phyloP scores from a whole-genome alignment of 2,329 filamentous ascomycete genomes.

The Hyphodiscus sp. region DNA sequence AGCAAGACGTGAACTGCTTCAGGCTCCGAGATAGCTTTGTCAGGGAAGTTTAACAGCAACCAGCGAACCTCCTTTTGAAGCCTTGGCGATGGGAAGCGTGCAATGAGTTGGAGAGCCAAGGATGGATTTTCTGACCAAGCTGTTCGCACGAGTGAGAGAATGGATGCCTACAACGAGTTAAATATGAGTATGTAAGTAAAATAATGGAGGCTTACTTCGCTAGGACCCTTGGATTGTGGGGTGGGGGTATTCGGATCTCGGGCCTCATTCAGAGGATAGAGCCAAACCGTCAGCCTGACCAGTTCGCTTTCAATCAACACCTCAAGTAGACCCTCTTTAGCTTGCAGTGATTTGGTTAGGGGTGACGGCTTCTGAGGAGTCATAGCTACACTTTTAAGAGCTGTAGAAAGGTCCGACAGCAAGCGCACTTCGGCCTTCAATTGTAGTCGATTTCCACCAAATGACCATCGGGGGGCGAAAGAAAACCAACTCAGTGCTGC shows the following conservation, averaged over 20 bases:
- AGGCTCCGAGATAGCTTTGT: constrained; percentile 73
- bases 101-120: constrained; percentile 78
- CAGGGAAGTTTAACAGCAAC: constrained; percentile 74
- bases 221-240: constrained; percentile 32
- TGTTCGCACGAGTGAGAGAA: constrained; percentile 58
- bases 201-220: constrained; percentile 33
- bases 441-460: constrained; percentile 88
- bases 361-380: constrained; percentile 41
- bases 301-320: constrained; percentile 80
- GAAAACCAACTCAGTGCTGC: constrained; percentile 87
- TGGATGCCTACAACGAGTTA: constrained; percentile 34
- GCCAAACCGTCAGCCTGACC: constrained; percentile 79
- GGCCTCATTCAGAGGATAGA: constrained; percentile 68
- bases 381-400: constrained; percentile 57
- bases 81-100: constrained; percentile 70
- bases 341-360: constrained; percentile 56
- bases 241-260: constrained; percentile 37
- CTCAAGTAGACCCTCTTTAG: constrained; percentile 78
- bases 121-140: constrained; percentile 84
- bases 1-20: constrained; percentile 80
- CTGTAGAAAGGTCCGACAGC: constrained; percentile 64
- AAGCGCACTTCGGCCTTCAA: constrained; percentile 87
- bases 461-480: constrained; percentile 81
- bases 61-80: constrained; percentile 71
- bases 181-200: constrained; percentile 27